Conservation (phyloP, 805 yeast genomes). For the Debaryomyces tyrocola region DNA sequence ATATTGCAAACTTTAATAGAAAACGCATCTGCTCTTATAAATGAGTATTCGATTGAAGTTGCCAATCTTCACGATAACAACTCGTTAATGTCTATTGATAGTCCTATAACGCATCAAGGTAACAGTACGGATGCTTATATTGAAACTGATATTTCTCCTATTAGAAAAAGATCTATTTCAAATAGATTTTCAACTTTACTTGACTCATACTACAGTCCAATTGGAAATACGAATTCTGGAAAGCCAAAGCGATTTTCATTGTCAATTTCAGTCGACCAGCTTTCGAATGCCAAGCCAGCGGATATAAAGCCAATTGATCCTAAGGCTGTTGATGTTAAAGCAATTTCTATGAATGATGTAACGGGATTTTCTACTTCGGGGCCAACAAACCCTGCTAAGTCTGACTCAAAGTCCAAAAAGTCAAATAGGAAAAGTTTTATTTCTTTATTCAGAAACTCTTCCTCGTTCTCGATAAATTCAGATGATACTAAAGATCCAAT, state of each 20-base stretch:
- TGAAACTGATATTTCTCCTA: conserved; percentile 10
- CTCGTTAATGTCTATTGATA: conserved; percentile 6
- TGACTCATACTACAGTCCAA: conserved; percentile 20
- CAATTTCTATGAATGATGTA: background rate
- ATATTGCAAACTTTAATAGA: conserved; percentile 18
- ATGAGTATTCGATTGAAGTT: conserved; percentile 7
- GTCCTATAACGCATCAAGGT: conserved; percentile 9
- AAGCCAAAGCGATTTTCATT: conserved; percentile 16
- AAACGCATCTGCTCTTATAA: conserved; percentile 5
- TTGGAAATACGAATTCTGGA: conserved; percentile 5
- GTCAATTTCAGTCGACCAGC: conserved; percentile 1
- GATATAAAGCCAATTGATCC: background rate
- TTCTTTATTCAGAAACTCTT: conserved; percentile 10
- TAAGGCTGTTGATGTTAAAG: too few relatives aligned
- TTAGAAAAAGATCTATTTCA: conserved; percentile 13
- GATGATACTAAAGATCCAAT: background rate
- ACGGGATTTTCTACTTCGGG: background rate
- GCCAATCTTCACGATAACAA: conserved; percentile 1
- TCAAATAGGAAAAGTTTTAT: conserved; percentile 15
- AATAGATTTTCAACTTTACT: conserved; percentile 15
- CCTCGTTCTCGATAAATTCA: background rate
- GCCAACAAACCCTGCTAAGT: background rate
- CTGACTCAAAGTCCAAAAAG: conserved; percentile 1
- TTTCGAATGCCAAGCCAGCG: background rate
- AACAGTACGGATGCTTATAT: conserved; percentile 7